A percentile compares a stretch with the other conserved stretches of the same genome.
Conservation (phyloP, 1,284 basidiomycete species). For the Volvariella volvacea region DNA sequence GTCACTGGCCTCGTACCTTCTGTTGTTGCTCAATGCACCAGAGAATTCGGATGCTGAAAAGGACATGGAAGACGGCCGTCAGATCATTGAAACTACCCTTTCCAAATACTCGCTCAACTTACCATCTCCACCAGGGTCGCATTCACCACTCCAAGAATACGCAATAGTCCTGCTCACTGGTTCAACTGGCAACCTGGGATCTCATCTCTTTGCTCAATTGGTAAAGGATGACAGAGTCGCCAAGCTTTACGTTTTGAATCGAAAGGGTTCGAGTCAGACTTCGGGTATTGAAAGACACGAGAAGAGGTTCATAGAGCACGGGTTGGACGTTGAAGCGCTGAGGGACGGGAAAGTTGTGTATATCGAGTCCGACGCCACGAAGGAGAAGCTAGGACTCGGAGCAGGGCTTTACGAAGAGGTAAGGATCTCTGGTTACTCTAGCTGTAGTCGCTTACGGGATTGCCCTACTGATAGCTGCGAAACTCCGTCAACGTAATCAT, state of each 20-base stretch:
- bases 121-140: conserved; percentile 12
- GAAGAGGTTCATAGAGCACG: conserved; percentile 19
- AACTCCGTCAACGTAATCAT: conserved; percentile 22
- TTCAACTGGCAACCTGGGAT: conserved; percentile 28
- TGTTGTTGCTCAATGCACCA: conserved; percentile 15
- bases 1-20: conserved; percentile 19
- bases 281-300: conserved; percentile 15
- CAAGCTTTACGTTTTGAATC: conserved; percentile 24
- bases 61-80: background rate
- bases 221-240: conserved; percentile 17
- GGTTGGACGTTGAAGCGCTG: conserved; percentile 14
- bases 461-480: conserved; percentile 14
- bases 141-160: conserved; percentile 20
- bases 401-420: conserved; percentile 12
- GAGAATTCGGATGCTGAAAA: conserved; percentile 22
- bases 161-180: conserved; percentile 25
- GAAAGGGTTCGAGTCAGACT: conserved; percentile 11
- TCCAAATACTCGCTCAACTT: conserved; percentile 20
- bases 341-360: conserved; percentile 16
- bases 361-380: conserved; percentile 16
- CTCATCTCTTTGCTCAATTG: conserved; percentile 21
- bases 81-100: background rate
- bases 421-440: background rate
- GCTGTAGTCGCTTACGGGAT: background rate
- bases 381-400: conserved; percentile 7